These are phyloP conservation scores for Dioscorea dumetorum DNA, from an alignment of 106 monocot species.

Conservation along the genomic window DNA sequence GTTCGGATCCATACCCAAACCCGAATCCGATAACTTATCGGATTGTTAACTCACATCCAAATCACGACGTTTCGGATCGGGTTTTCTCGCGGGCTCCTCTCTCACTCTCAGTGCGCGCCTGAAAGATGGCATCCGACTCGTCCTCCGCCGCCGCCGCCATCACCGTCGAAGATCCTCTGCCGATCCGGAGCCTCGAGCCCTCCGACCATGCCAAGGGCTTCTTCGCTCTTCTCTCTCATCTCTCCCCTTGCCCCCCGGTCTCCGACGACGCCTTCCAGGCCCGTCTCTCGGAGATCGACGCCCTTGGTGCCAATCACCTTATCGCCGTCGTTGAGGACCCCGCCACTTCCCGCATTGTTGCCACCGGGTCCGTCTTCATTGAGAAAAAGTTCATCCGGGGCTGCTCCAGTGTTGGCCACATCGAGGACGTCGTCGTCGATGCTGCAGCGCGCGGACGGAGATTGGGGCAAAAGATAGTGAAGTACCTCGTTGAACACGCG, in stretches of 20 bases:
- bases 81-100: too few species aligned
- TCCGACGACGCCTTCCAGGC: constrained; percentile 39
- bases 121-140: not conserved
- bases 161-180: constrained; percentile 1
- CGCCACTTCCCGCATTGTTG: constrained; percentile 34
- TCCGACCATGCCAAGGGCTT: constrained; percentile 65
- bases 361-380: constrained; percentile 68
- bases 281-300: constrained; percentile 52
- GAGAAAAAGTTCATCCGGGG: constrained; percentile 77
- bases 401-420: constrained; percentile 68
- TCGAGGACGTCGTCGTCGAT: constrained; percentile 90
- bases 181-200: constrained; percentile 52
- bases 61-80: too few species aligned
- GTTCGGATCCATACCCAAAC: too few species aligned
- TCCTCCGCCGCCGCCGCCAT: not conserved
- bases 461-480: constrained; percentile 51
- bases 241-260: constrained; percentile 35
- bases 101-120: too few species aligned
- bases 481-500: constrained; percentile 41
- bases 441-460: constrained; percentile 29
- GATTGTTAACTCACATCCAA: too few species aligned
- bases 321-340: constrained; percentile 60
- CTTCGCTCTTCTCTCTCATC: constrained; percentile 59
- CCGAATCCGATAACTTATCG: too few species aligned
- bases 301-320: constrained; percentile 56